Evolutionary conservation across 345 rosid genomes (phyloP).

Genomic region (Sisymbrium altissimum): DNA sequence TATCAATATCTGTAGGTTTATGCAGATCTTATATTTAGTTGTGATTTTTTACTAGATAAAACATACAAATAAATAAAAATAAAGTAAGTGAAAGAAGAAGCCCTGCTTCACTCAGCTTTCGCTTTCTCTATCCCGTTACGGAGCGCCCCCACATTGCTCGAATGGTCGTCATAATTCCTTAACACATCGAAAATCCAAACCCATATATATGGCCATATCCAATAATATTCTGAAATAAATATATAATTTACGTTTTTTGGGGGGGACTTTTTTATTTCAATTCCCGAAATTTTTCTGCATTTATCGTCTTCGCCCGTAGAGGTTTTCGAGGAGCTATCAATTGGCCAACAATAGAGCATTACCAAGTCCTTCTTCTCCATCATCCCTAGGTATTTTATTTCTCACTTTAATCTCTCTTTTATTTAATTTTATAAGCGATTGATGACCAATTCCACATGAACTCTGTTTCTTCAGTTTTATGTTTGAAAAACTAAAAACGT

Average conservation of each 20-base stretch:
- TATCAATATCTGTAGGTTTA: neutral
- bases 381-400: neutral
- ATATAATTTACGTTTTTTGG: neutral
- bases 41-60: conserved; percentile 3
- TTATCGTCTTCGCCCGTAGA: conserved; percentile 11
- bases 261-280: neutral
- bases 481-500: neutral
- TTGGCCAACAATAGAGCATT: neutral
- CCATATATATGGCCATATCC: conserved; percentile 14
- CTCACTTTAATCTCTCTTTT: neutral
- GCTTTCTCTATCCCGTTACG: conserved; percentile 26
- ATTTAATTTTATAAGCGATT: neutral
- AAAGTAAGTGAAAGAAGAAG: conserved; percentile 17
- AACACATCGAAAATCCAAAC: conserved; percentile 19
- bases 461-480: neutral
- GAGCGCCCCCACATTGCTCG: conserved; percentile 23
- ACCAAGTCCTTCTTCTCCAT: conserved; percentile 2
- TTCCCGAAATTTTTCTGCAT: neutral
- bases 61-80: neutral
- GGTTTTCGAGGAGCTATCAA: conserved; percentile 23
- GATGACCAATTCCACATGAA: neutral
- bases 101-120: conserved; percentile 24
- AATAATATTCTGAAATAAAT: neutral
- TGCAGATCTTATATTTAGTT: neutral
- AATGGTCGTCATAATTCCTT: conserved; percentile 32